Evolutionary conservation across 169 alveolate genomes (phyloP).

Genomic region (Neospora caninum): DNA sequence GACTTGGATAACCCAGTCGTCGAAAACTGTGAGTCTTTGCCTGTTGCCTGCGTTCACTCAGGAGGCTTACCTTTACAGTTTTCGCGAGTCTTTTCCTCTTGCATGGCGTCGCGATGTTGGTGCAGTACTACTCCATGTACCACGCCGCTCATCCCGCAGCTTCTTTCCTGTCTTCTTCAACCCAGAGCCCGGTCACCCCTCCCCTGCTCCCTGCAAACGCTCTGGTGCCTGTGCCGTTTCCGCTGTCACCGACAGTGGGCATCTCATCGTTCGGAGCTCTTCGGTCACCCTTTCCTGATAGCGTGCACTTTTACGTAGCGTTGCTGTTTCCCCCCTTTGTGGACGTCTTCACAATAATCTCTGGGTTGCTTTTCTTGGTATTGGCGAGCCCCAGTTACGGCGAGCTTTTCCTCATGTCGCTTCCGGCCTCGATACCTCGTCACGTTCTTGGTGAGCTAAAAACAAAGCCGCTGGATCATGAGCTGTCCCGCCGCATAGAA

Average conservation of each 20-base stretch:
- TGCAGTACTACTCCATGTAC: conserved; percentile 15
- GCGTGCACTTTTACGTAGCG: neutral
- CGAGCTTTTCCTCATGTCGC: conserved; percentile 21
- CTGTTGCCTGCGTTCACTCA: neutral
- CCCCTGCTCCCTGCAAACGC: neutral
- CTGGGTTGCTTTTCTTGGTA: neutral
- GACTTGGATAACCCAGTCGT: too few species aligned
- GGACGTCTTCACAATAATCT: neutral
- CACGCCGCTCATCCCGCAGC: neutral
- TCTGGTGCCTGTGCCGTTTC: neutral
- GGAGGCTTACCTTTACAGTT: neutral
- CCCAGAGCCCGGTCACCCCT: neutral
- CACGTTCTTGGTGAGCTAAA: neutral
- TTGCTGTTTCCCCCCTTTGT: neutral
- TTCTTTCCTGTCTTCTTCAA: neutral
- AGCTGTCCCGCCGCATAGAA: too few species aligned
- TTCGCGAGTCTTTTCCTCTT: neutral
- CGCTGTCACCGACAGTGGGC: neutral
- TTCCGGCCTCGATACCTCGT: neutral
- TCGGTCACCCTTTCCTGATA: neutral
- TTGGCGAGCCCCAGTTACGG: neutral
- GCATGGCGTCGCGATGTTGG: neutral
- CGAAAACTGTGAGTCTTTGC: neutral
- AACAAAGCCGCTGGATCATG: neutral
- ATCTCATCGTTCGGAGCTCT: neutral